Conservation (phyloP, 2,329 filamentous ascomycete genomes). For the Xylariaceae sp. region DNA sequence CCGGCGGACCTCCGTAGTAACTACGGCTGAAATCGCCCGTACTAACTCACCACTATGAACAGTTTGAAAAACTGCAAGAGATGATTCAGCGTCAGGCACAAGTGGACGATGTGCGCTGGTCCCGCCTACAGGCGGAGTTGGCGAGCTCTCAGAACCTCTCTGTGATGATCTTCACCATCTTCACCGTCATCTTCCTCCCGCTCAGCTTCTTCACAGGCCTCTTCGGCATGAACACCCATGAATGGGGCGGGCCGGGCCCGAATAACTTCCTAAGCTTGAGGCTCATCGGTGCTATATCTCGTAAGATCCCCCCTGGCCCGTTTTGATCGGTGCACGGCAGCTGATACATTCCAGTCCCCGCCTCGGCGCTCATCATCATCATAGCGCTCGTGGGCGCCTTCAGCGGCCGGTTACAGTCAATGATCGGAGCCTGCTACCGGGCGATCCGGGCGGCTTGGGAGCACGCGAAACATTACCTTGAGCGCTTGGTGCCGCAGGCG, state of each 20-base stretch:
- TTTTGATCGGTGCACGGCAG: slow-evolving; percentile 5
- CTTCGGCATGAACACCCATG: slow-evolving; percentile 61
- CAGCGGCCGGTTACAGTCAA: slow-evolving; percentile 42
- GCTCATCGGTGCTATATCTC: slow-evolving; percentile 46
- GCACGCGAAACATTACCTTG: slow-evolving; percentile 18
- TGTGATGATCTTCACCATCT: slow-evolving; percentile 63
- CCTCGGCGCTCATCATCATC: slow-evolving; percentile 46
- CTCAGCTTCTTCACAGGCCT: slow-evolving; percentile 62
- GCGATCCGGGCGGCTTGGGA: slow-evolving; percentile 14
- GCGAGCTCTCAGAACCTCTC: slow-evolving; percentile 59
- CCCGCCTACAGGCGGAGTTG: slow-evolving; percentile 58
- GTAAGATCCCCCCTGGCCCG: slow-evolving; percentile 27
- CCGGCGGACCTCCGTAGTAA: neutral
- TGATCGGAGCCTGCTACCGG: slow-evolving; percentile 29
- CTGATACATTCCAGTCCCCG: slow-evolving; percentile 36
- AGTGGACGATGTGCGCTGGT: slow-evolving; percentile 61
- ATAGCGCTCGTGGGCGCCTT: slow-evolving; percentile 53
- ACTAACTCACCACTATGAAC: neutral
- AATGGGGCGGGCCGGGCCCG: slow-evolving; percentile 49
- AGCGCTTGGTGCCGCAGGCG: slow-evolving; percentile 29
- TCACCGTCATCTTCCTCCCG: slow-evolving; percentile 60
- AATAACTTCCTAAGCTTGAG: slow-evolving; percentile 41
- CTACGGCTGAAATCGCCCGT: neutral
- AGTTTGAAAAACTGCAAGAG: slow-evolving; percentile 62
- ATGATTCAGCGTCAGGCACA: slow-evolving; percentile 65